A percentile compares a stretch with the other conserved stretches of the same genome.
Evolutionary conservation across 345 rosid genomes (phyloP).

Genomic region (Ailanthus altissimus): DNA sequence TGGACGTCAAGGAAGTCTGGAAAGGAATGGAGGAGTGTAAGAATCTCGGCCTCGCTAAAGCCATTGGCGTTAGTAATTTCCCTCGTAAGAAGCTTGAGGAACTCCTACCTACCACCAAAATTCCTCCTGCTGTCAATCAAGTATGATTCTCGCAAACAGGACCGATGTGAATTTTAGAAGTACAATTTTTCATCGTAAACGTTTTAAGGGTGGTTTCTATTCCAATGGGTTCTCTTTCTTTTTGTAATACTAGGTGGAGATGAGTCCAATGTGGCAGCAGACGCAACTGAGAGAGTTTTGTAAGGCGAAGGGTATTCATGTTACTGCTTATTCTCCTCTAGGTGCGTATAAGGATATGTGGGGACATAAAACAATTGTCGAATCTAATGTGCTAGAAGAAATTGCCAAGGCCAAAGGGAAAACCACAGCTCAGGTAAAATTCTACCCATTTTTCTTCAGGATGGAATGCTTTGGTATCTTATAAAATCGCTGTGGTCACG

Average conservation of each 20-base stretch:
- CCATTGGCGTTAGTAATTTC: conserved; percentile 36
- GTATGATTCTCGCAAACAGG: not conserved
- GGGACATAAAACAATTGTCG: conserved; percentile 24
- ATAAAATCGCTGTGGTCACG: no score
- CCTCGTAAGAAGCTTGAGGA: conserved; percentile 26
- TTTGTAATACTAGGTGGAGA: conserved; percentile 30
- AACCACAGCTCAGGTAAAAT: conserved; percentile 35
- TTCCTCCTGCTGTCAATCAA: conserved; percentile 35
- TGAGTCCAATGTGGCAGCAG: conserved; percentile 38
- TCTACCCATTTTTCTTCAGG: no score
- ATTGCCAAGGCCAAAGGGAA: conserved; percentile 28
- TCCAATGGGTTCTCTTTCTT: not conserved
- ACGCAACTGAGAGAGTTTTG: conserved; percentile 29
- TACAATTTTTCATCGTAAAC: no score
- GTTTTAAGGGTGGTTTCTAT: no score
- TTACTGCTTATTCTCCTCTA: conserved; percentile 30
- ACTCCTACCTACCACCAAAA: conserved; percentile 27
- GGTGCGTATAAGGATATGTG: conserved; percentile 23
- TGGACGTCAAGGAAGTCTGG: conserved; percentile 38
- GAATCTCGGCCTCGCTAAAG: conserved; percentile 30
- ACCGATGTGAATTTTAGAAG: no score
- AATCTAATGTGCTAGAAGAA: conserved; percentile 22
- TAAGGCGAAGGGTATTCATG: conserved; percentile 25
- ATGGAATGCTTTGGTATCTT: no score
- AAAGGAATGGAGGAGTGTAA: conserved; percentile 42